Evolutionary conservation across 2,329 filamentous ascomycete genomes (phyloP).

Genomic region (Monosporascus cannonballus): DNA sequence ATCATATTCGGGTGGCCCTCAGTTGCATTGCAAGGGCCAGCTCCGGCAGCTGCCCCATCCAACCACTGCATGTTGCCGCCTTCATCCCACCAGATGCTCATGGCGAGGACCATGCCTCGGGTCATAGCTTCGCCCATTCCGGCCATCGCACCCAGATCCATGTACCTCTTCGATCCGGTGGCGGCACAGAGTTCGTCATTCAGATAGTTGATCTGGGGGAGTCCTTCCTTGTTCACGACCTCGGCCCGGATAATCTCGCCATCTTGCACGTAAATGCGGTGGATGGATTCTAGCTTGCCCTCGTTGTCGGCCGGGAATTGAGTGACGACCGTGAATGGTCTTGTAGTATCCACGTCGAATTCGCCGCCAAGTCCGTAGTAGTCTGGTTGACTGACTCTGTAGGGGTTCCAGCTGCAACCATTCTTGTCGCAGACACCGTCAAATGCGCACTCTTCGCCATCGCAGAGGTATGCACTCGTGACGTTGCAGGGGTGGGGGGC

Average conservation of each 20-base stretch:
- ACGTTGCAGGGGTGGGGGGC: constrained; percentile 32
- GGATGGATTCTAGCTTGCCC: constrained; percentile 26
- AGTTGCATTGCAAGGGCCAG: constrained; percentile 42
- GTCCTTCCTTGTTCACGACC: constrained; percentile 22
- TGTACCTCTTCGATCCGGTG: constrained; percentile 26
- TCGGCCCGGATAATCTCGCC: constrained; percentile 28
- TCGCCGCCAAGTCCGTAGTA: constrained; percentile 25
- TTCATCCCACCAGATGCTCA: constrained; percentile 48
- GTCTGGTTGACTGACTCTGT: constrained; percentile 23
- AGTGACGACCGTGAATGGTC: constrained; percentile 30
- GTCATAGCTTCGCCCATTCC: constrained; percentile 37
- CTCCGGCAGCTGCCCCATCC: constrained; percentile 40
- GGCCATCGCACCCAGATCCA: constrained; percentile 32
- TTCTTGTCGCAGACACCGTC: constrained; percentile 29
- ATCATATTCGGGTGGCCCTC: constrained; percentile 43
- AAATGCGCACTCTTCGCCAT: constrained; percentile 22
- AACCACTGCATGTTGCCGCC: constrained; percentile 47
- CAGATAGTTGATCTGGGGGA: constrained; percentile 27
- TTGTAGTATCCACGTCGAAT: constrained; percentile 27
- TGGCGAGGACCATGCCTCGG: constrained; percentile 42
- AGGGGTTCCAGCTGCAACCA: constrained; percentile 31
- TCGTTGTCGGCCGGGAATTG: constrained; percentile 28
- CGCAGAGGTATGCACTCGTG: constrained; percentile 25
- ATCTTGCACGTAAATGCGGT: constrained; percentile 29
- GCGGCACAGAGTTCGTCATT: constrained; percentile 30